Conservation (phyloP, 164 flowering plant genomes). For the Kingdonia uniflora region DNA sequence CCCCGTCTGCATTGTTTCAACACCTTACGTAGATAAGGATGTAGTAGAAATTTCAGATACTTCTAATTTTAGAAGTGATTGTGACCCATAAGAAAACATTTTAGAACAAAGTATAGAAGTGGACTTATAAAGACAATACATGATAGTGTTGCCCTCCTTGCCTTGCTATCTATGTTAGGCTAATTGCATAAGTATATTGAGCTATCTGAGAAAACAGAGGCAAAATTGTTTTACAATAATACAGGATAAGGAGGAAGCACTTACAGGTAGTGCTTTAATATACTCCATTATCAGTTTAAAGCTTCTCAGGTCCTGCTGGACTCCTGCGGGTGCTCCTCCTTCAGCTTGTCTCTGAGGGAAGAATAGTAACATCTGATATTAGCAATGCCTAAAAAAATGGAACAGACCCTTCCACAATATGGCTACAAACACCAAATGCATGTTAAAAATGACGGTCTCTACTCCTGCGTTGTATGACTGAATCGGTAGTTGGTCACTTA, state of each 20-base stretch:
- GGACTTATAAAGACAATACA: too few relatives aligned
- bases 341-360: conserved; percentile 39
- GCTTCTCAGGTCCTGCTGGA: conserved; percentile 72
- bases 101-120: too few relatives aligned
- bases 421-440: too few relatives aligned
- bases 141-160: too few relatives aligned
- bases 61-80: too few relatives aligned
- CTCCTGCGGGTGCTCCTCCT: conserved; percentile 43
- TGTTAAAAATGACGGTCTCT: too few relatives aligned
- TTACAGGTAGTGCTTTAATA: conserved; percentile 94
- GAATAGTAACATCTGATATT: conserved; percentile 1
- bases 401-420: neutral
- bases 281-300: conserved; percentile 78
- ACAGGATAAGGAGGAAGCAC: conserved; percentile 13
- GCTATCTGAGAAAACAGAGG: neutral
- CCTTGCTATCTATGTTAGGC: neutral
- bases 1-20: conserved; percentile 58
- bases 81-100: too few relatives aligned
- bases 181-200: neutral
- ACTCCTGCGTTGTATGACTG: too few relatives aligned
- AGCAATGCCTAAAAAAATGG: conserved; percentile 2
- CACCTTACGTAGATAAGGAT: neutral
- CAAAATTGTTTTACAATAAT: neutral
- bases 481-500: too few relatives aligned
- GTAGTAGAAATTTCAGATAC: too few relatives aligned